Evolutionary conservation across 2,329 filamentous ascomycete genomes (phyloP).

Genomic region (Pseudocercospora vitis): DNA sequence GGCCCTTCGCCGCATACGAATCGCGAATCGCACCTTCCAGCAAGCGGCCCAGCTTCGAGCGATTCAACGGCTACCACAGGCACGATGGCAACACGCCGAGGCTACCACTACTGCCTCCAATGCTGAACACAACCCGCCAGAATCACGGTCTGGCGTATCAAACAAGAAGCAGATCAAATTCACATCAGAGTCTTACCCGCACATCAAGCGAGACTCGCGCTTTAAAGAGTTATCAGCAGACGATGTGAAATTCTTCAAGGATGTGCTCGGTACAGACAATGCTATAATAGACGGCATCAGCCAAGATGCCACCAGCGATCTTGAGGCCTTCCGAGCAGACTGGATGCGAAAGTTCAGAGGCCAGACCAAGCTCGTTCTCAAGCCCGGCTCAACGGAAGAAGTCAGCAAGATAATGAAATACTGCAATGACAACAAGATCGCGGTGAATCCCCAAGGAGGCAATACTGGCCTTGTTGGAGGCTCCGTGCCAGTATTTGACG

Average conservation of each 20-base stretch:
- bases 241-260: slow-evolving; percentile 80
- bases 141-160: slow-evolving; percentile 28
- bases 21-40: slow-evolving; percentile 36
- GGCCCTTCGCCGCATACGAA: slow-evolving; percentile 35
- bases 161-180: slow-evolving; percentile 60
- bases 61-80: slow-evolving; percentile 26
- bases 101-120: slow-evolving; percentile 35
- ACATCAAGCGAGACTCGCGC: slow-evolving; percentile 73
- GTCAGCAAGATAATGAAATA: slow-evolving; percentile 89
- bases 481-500: slow-evolving; percentile 94
- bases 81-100: slow-evolving; percentile 35
- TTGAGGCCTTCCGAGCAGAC: slow-evolving; percentile 91
- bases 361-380: slow-evolving; percentile 81
- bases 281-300: slow-evolving; percentile 84
- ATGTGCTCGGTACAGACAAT: slow-evolving; percentile 73
- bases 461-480: slow-evolving; percentile 96
- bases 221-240: slow-evolving; percentile 72
- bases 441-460: slow-evolving; percentile 93
- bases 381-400: slow-evolving; percentile 79
- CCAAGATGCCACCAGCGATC: slow-evolving; percentile 70
- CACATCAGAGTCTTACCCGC: slow-evolving; percentile 83
- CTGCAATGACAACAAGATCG: slow-evolving; percentile 89
- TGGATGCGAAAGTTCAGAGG: slow-evolving; percentile 99
- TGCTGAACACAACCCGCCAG: slow-evolving; percentile 33
- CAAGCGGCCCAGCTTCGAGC: slow-evolving; percentile 29